phyloP scores from a whole-genome alignment of 805 yeast species.

The Kluyveromyces lactis region DNA sequence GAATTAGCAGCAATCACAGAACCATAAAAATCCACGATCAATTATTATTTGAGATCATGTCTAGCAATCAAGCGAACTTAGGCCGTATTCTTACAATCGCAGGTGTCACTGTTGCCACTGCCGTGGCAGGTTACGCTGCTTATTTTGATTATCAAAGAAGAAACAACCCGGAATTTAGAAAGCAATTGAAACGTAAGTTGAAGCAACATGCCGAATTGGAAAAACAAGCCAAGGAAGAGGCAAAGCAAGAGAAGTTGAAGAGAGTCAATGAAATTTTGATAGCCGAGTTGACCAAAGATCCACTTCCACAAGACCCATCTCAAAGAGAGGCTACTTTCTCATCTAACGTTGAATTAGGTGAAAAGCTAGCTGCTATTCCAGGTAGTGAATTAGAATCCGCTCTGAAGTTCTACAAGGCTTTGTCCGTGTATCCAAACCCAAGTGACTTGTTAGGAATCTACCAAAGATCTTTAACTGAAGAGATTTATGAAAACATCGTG shows the following conservation, averaged over 20 bases:
- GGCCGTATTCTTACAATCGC: slow-evolving; percentile 28
- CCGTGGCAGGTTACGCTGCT: slow-evolving; percentile 63
- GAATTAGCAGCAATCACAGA: too few species aligned
- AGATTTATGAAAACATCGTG: slow-evolving; percentile 73
- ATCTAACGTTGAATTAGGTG: slow-evolving; percentile 78
- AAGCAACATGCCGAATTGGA: slow-evolving; percentile 52
- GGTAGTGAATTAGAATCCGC: slow-evolving; percentile 78
- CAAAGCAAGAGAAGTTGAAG: slow-evolving; percentile 51
- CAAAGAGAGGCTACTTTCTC: slow-evolving; percentile 76
- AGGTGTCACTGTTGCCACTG: slow-evolving; percentile 40
- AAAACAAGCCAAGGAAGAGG: slow-evolving; percentile 45
- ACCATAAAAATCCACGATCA: neutral
- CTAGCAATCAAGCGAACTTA: slow-evolving; percentile 14
- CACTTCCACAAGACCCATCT: slow-evolving; percentile 61
- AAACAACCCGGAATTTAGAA: slow-evolving; percentile 73
- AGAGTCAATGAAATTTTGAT: slow-evolving; percentile 53
- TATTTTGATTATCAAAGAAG: slow-evolving; percentile 94
- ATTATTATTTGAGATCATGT: slow-evolving; percentile 10
- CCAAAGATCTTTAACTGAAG: slow-evolving; percentile 80
- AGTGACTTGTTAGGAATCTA: slow-evolving; percentile 82
- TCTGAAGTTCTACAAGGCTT: slow-evolving; percentile 83
- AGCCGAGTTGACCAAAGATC: slow-evolving; percentile 58
- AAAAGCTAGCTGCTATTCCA: slow-evolving; percentile 59
- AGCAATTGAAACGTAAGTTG: slow-evolving; percentile 53
- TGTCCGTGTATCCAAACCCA: slow-evolving; percentile 90